Evolutionary conservation across 2,329 filamentous ascomycete genomes (phyloP).

Genomic region (Cercospora sp.): DNA sequence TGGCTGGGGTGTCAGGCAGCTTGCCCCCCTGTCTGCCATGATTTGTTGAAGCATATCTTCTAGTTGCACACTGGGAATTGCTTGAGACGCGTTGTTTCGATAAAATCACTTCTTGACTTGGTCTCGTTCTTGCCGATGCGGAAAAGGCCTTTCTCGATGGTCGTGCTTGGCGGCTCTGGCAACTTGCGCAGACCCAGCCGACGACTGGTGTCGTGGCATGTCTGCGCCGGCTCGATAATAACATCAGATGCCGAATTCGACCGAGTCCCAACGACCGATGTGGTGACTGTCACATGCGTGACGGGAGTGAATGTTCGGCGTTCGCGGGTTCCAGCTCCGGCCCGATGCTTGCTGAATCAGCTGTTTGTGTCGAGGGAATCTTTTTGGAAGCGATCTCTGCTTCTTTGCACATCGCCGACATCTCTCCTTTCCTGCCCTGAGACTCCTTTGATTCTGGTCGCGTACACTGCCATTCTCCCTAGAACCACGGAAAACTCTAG

Average conservation of each 20-base stretch:
- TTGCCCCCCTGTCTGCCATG: constrained; percentile 28
- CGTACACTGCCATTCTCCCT: not conserved
- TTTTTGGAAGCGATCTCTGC: not conserved
- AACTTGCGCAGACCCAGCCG: constrained; percentile 30
- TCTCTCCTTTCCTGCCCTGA: not conserved
- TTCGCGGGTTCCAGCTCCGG: not conserved
- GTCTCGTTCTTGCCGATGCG: not conserved
- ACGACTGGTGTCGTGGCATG: constrained; percentile 2
- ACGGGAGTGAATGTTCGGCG: constrained; percentile 1
- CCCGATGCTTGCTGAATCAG: constrained; percentile 7
- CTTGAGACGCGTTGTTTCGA: not conserved
- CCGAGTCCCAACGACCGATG: not conserved
- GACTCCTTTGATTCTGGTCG: not conserved
- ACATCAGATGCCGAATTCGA: constrained; percentile 1
- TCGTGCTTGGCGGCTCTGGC: constrained; percentile 17
- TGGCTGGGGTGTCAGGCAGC: constrained; percentile 59
- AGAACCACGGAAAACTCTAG: not conserved
- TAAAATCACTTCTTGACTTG: not conserved
- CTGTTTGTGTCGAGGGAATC: not conserved
- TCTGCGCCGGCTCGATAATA: not conserved
- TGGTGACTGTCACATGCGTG: constrained; percentile 9
- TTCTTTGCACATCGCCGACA: not conserved
- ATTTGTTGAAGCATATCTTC: constrained; percentile 15
- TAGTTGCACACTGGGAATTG: not conserved
- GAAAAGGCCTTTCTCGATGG: constrained; percentile 9